Conservation (phyloP, 2,329 filamentous ascomycete species). For the Acephala macrosclerotiorum region DNA sequence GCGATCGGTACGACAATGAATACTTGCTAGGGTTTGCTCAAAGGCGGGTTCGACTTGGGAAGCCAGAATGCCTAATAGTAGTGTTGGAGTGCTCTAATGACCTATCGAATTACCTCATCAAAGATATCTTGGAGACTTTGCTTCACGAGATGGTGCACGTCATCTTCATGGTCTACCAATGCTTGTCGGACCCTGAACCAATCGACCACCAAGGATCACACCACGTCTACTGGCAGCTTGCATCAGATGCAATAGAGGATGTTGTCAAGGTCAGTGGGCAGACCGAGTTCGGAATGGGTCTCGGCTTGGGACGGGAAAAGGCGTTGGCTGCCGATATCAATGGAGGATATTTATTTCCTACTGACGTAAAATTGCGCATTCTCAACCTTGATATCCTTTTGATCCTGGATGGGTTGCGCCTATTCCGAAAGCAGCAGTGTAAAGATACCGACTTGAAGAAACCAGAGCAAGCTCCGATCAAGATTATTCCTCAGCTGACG, state of each 20-base stretch:
- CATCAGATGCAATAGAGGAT: background rate
- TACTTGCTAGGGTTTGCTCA: too few relatives aligned
- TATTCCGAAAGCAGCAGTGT: background rate
- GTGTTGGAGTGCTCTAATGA: too few relatives aligned
- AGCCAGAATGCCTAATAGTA: background rate
- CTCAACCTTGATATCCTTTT: background rate
- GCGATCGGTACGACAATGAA: background rate
- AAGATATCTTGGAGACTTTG: background rate
- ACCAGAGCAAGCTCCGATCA: too few relatives aligned
- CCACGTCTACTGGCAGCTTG: background rate
- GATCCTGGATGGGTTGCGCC: background rate
- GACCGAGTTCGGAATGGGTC: background rate
- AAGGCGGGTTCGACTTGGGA: background rate
- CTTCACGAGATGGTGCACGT: background rate
- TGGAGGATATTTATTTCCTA: background rate
- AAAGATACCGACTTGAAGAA: too few relatives aligned
- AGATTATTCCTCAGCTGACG: too few relatives aligned
- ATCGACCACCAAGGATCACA: background rate
- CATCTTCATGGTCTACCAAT: too few relatives aligned
- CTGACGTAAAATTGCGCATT: background rate
- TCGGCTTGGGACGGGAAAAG: background rate
- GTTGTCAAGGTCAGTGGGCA: background rate
- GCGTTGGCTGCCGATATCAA: background rate
- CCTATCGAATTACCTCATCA: too few relatives aligned
- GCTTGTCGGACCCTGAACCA: too few relatives aligned